Percentiles rank a stretch among this genome's conserved stretches.
Conservation (phyloP, 2,329 filamentous ascomycete genomes). For the Elsinoe ampelina region DNA sequence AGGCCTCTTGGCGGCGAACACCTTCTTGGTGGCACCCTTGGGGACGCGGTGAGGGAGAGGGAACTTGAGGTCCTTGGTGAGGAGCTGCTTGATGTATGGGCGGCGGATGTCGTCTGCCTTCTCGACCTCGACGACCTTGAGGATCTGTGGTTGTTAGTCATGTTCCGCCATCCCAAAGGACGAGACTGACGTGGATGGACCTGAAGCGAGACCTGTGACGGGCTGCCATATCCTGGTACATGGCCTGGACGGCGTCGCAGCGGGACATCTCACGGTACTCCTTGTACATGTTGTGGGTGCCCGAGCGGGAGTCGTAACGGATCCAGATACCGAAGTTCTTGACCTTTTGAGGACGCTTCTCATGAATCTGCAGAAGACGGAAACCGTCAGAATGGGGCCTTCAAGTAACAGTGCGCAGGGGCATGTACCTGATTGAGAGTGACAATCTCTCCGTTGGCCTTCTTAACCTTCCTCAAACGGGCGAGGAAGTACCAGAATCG, state of each 20-base stretch:
- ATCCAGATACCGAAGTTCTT: slow-evolving; percentile 99
- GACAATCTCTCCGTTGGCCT: slow-evolving; percentile 99
- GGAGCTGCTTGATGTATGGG: slow-evolving; percentile 98
- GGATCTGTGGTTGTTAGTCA: slow-evolving; percentile 54
- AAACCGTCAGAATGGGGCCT: slow-evolving; percentile 17
- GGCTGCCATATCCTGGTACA: slow-evolving; percentile 99
- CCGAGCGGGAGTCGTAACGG: slow-evolving; percentile 98
- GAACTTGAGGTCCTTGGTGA: slow-evolving; percentile 93
- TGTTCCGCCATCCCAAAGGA: neutral
- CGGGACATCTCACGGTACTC: slow-evolving; percentile 99
- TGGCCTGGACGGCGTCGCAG: slow-evolving; percentile 86
- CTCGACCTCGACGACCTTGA: slow-evolving; percentile 95
- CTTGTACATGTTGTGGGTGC: slow-evolving; percentile 99
- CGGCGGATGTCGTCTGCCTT: slow-evolving; percentile 92
- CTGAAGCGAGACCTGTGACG: slow-evolving; percentile 97
- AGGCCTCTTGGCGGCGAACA: slow-evolving; percentile 88
- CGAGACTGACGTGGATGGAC: slow-evolving; percentile 82
- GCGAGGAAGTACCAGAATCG: slow-evolving; percentile 99
- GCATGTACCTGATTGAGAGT: slow-evolving; percentile 75
- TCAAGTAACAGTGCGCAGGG: slow-evolving; percentile 14
- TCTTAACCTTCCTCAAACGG: slow-evolving; percentile 99
- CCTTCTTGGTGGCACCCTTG: slow-evolving; percentile 75
- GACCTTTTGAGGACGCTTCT: slow-evolving; percentile 99
- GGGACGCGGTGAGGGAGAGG: slow-evolving; percentile 92
- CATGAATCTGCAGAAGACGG: slow-evolving; percentile 60